Evolutionary conservation across 1,139 yeast genomes (phyloP).

Genomic region (Geotrichum europaeum): DNA sequence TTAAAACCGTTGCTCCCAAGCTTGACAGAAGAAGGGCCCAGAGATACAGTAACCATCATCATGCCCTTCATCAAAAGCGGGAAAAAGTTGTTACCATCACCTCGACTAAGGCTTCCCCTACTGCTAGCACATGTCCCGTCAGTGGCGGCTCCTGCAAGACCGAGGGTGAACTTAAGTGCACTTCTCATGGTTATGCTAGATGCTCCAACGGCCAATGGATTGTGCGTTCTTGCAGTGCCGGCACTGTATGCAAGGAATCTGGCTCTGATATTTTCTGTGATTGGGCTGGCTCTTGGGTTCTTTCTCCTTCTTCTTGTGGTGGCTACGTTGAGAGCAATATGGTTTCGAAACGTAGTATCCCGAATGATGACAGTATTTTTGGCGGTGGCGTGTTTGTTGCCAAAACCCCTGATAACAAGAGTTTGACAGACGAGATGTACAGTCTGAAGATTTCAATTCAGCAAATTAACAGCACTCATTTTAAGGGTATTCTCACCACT

Average conservation of each 20-base stretch:
- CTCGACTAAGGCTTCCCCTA: background rate
- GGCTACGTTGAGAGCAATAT: background rate
- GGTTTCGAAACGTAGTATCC: background rate
- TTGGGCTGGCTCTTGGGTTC: slow-evolving; percentile 12
- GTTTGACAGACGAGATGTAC: slow-evolving; percentile 8
- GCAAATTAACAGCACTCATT: slow-evolving; percentile 14
- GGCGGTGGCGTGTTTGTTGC: slow-evolving; percentile 5
- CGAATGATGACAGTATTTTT: background rate
- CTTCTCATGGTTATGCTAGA: slow-evolving; percentile 43
- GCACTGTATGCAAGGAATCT: slow-evolving; percentile 43
- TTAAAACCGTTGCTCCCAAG: background rate
- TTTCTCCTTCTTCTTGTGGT: slow-evolving; percentile 5
- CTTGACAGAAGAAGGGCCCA: background rate
- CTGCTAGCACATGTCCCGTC: slow-evolving; percentile 11
- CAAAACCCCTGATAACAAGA: slow-evolving; percentile 7
- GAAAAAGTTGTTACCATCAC: background rate
- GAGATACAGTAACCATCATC: background rate
- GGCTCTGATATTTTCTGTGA: slow-evolving; percentile 17
- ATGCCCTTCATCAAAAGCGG: background rate
- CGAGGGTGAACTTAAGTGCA: slow-evolving; percentile 45
- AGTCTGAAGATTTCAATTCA: slow-evolving; percentile 11
- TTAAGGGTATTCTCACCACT: slow-evolving; percentile 10
- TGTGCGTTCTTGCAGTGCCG: slow-evolving; percentile 43
- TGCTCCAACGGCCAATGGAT: slow-evolving; percentile 50
- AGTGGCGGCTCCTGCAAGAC: slow-evolving; percentile 31